These are phyloP conservation scores for Chytriomyces hyalinus DNA, from an alignment of 192 early-diverging fungal genomes.

Conservation along the genomic window DNA sequence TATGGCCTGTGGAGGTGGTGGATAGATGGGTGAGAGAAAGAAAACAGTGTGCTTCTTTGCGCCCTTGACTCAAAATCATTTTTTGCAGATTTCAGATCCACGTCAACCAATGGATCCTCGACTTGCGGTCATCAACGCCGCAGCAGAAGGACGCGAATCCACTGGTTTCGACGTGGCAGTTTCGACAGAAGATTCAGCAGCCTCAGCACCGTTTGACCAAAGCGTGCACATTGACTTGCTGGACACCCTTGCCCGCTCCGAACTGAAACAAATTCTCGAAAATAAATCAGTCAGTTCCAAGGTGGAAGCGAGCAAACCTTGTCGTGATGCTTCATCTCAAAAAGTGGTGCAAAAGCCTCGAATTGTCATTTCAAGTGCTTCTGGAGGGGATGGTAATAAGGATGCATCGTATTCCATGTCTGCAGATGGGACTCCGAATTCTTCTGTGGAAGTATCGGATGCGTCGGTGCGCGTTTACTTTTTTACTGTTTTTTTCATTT, in stretches of 20 bases:
- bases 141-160: neutral
- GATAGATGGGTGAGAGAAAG: constrained; percentile 17
- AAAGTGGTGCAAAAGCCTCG: neutral
- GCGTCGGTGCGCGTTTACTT: neutral
- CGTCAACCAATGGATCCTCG: neutral
- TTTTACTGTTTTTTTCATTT: neutral
- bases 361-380: too few relatives aligned
- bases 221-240: constrained; percentile 4
- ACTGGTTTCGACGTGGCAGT: constrained; percentile 1
- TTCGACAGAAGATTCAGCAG: neutral
- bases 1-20: constrained; percentile 28
- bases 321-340: neutral
- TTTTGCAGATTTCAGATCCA: constrained; percentile 7
- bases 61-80: too few relatives aligned
- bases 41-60: neutral
- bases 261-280: neutral
- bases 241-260: constrained; percentile 13
- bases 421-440: neutral
- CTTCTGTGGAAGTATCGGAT: neutral
- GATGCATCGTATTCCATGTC: neutral
- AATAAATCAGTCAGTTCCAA: too few relatives aligned
- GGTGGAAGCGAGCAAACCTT: neutral
- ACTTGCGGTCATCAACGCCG: neutral
- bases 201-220: neutral
- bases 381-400: neutral